These are phyloP conservation scores for Alternaria ethzedia DNA, from an alignment of 2,329 filamentous ascomycete genomes.

Conservation along the genomic window DNA sequence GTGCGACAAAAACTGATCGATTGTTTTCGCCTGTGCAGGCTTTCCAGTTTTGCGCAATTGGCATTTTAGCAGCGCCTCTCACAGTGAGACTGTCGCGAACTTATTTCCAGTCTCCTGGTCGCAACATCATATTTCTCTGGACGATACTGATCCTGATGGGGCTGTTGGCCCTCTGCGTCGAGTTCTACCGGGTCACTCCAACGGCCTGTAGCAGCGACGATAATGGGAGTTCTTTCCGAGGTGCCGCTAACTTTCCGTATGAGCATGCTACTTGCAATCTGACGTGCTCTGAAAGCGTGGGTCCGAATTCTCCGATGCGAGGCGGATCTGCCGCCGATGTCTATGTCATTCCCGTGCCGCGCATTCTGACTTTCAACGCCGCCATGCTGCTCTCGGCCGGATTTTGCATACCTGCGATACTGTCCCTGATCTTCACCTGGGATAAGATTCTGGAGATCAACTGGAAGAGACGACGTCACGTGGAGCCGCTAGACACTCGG, in stretches of 20 bases:
- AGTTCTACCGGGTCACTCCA: conserved; percentile 65
- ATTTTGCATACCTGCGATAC: conserved; percentile 68
- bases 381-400: conserved; percentile 67
- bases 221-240: conserved; percentile 47
- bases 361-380: conserved; percentile 63
- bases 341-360: conserved; percentile 66
- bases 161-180: conserved; percentile 66
- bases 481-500: conserved; percentile 43
- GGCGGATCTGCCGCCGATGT: conserved; percentile 64
- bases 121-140: conserved; percentile 73
- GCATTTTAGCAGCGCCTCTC: conserved; percentile 68
- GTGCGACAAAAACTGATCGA: not conserved
- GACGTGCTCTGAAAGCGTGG: conserved; percentile 52
- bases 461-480: conserved; percentile 58
- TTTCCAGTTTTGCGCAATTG: conserved; percentile 71
- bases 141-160: conserved; percentile 66
- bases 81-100: conserved; percentile 67
- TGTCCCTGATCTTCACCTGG: conserved; percentile 68
- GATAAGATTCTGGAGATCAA: conserved; percentile 69
- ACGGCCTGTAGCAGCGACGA: conserved; percentile 53
- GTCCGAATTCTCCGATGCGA: conserved; percentile 64
- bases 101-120: conserved; percentile 68
- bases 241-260: conserved; percentile 55
- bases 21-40: conserved; percentile 42
- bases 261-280: conserved; percentile 54